Conservation (phyloP, 345 rosid genomes). For the Eucalyptus decipiens region DNA sequence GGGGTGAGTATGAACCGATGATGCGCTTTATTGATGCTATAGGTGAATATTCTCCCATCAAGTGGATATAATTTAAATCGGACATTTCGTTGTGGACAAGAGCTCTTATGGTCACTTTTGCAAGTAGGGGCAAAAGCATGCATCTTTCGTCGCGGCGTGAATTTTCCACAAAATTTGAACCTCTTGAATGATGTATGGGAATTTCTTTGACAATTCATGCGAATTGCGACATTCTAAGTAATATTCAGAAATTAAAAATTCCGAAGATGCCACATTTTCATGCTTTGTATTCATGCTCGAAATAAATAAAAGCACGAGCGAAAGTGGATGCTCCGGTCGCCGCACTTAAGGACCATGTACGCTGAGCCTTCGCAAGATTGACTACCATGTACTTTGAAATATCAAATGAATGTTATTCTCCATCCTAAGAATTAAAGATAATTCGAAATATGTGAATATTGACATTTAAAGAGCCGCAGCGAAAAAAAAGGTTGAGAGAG, state of each 20-base stretch:
- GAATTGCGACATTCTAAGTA: neutral
- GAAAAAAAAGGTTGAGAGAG: neutral
- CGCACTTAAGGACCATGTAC: neutral
- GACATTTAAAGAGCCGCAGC: neutral
- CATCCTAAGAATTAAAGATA: neutral
- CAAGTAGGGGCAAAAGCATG: too few species aligned
- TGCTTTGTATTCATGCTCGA: neutral
- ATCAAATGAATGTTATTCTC: neutral
- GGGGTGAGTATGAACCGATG: fast-evolving
- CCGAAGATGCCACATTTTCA: neutral
- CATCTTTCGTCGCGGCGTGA: neutral
- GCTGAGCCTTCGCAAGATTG: neutral
- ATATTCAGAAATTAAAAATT: too few species aligned
- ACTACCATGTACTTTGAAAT: neutral
- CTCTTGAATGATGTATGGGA: neutral
- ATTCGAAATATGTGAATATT: neutral
- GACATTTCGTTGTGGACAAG: neutral
- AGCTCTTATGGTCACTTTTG: neutral
- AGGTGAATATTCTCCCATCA: neutral
- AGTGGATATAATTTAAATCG: neutral
- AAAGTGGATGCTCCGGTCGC: neutral
- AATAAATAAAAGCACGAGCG: neutral
- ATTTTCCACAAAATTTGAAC: neutral
- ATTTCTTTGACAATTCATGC: too few species aligned
- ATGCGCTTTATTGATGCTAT: neutral